Evolutionary conservation across 805 yeast species (phyloP).

Genomic region (Yarrowia porcina): DNA sequence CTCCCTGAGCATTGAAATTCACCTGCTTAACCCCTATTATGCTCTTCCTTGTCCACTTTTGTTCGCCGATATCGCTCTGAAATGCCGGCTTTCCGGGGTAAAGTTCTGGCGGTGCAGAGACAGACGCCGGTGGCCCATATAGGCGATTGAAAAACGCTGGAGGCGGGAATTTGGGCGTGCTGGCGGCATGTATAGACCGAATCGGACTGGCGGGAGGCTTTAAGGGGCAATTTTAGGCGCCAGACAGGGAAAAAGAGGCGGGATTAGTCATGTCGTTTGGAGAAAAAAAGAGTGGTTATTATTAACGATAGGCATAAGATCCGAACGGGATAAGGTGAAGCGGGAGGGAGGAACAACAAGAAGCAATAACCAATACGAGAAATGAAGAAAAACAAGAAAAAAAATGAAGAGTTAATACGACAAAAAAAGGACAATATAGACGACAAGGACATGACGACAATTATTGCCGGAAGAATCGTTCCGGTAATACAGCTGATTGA

Average conservation of each 20-base stretch:
- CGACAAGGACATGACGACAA: too few relatives aligned
- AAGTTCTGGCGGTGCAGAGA: not conserved
- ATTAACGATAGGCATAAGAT: too few relatives aligned
- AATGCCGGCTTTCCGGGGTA: constrained; percentile 24
- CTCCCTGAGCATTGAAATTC: too few relatives aligned
- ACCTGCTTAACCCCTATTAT: too few relatives aligned
- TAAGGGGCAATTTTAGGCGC: not conserved
- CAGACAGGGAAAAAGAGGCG: not conserved
- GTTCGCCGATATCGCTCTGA: constrained; percentile 8
- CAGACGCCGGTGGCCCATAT: not conserved
- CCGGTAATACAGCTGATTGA: too few relatives aligned
- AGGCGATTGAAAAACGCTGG: not conserved
- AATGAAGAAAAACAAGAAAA: not conserved
- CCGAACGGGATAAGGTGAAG: too few relatives aligned
- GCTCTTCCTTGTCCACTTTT: too few relatives aligned
- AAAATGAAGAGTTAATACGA: too few relatives aligned
- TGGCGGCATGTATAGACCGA: not conserved
- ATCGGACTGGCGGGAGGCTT: not conserved
- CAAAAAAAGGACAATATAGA: too few relatives aligned
- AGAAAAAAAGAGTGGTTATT: too few relatives aligned
- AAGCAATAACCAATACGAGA: too few relatives aligned
- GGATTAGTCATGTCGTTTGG: not conserved
- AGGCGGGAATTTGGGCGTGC: not conserved
- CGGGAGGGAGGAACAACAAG: too few relatives aligned
- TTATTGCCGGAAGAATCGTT: not conserved